These are phyloP conservation scores for Claviceps maximensis DNA, from an alignment of 2,329 filamentous ascomycete species.

Conservation along the genomic window DNA sequence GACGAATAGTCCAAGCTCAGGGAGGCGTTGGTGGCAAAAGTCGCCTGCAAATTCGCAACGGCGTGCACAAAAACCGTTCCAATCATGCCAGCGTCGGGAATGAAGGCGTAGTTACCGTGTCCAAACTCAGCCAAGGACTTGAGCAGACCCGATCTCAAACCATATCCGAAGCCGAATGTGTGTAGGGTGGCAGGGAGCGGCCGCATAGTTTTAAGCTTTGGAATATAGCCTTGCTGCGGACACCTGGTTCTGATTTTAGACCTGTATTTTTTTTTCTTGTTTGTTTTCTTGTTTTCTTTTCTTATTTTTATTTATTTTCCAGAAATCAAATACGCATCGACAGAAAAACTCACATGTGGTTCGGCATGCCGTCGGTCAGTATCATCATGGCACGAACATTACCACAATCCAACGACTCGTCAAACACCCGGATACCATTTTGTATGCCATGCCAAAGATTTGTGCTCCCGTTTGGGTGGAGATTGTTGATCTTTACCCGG, in stretches of 20 bases:
- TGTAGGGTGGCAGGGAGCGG: slow-evolving; percentile 28
- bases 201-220: slow-evolving; percentile 32
- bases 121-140: slow-evolving; percentile 47
- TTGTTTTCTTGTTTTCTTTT: no score
- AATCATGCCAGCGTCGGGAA: slow-evolving; percentile 49
- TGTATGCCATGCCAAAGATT: slow-evolving; percentile 47
- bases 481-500: slow-evolving; percentile 27
- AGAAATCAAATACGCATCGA: slow-evolving; percentile 9
- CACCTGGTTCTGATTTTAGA: no score
- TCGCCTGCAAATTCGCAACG: slow-evolving; percentile 46
- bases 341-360: slow-evolving; percentile 19
- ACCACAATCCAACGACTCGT: slow-evolving; percentile 14
- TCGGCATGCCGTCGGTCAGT: slow-evolving; percentile 42
- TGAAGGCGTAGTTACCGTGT: slow-evolving; percentile 46
- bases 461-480: slow-evolving; percentile 28
- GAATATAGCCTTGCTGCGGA: slow-evolving; percentile 39
- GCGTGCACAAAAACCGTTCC: slow-evolving; percentile 50
- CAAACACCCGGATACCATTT: slow-evolving; percentile 36
- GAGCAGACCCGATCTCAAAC: slow-evolving; percentile 31
- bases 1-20: slow-evolving; percentile 28
- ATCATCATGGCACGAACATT: slow-evolving; percentile 39
- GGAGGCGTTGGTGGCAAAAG: slow-evolving; percentile 35
- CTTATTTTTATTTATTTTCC: no score
- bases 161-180: slow-evolving; percentile 25
- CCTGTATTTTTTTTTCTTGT: neutral